Conservation (phyloP, 2,329 filamentous ascomycete species). For the Cladophialophora exuberans region DNA sequence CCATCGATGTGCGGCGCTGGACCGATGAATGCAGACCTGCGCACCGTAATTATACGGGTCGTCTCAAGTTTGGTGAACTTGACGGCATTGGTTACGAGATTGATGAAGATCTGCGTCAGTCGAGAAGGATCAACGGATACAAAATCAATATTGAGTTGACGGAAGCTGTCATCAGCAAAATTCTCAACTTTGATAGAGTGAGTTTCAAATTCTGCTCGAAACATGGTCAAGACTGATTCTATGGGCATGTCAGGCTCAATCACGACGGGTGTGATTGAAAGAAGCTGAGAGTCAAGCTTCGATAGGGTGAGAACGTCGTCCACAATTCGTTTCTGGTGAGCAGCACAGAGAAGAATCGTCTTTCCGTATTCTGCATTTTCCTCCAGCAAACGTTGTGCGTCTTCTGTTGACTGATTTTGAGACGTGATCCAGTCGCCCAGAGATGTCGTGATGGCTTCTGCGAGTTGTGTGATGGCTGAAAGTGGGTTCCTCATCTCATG, state of each 20-base stretch:
- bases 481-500: conserved; percentile 62
- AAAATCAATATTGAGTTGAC: conserved; percentile 21
- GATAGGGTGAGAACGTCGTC: conserved; percentile 74
- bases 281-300: conserved; percentile 74
- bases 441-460: conserved; percentile 56
- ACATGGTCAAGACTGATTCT: conserved; percentile 72
- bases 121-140: conserved; percentile 61
- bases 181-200: conserved; percentile 21
- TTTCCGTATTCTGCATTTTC: conserved; percentile 73
- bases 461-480: conserved; percentile 62
- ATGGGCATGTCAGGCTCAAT: conserved; percentile 69
- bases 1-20: conserved; percentile 10
- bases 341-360: conserved; percentile 74
- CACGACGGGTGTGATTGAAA: conserved; percentile 71
- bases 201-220: conserved; percentile 66
- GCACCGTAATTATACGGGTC: conserved; percentile 17
- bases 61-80: conserved; percentile 55
- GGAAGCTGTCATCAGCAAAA: conserved; percentile 12
- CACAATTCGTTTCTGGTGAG: conserved; percentile 77
- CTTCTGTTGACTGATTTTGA: conserved; percentile 3
- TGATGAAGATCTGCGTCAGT: conserved; percentile 63
- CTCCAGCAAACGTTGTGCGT: conserved; percentile 48
- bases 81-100: conserved; percentile 64
- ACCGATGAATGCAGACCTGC: conserved; percentile 12
- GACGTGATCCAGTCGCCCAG: conserved; percentile 39